Evolutionary conservation across 2,329 filamentous ascomycete genomes (phyloP), one percentile per base, ranked within the genome.

Genomic region (Lecanoromycetidae sp.): DNA sequence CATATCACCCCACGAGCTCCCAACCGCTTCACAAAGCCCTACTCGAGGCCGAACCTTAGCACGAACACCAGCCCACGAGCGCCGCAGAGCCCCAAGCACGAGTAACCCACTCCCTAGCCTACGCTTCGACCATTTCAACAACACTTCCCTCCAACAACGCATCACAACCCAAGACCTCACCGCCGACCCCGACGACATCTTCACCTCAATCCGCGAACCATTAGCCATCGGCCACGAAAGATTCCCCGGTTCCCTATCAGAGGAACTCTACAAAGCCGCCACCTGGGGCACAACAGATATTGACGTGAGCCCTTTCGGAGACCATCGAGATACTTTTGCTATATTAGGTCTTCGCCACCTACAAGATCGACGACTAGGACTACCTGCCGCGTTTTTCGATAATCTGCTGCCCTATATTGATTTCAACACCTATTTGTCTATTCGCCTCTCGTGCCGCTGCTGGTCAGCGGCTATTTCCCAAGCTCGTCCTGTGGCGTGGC

Each of bases 391-490:
- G 3, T 49, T 52, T 41, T 54, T 44, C 15, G 15, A 23, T 15
- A 34, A 39, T 8, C 29, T 54, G 7, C 12, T 50, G 6, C 27
- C n/a, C 13, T 43, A 52, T 33, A 27, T 54, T 13, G 20, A 44
- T 15, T 41, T 35, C 29, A 35, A 48, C 6, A 41, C 46, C 26
- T 52, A 54, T 23, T 19, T 47, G 22, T 48, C 58, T 20, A 44
- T 66, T 30, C 60, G 63, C 36, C 49, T 63, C 27, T 60, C 61
- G 1, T 63, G 59, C 54, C 61, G 57, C 27, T 54, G 54, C 13
- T 68, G 64, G 65, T 58, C 58, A 34, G 46, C 53, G 6, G 55
- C 56, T 22, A 49, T 66, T n/a, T 55, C 50, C 27, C 49, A 48
- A 29, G 33, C 50, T 53, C 40, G 50, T 22, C 49, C 60, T 22